These are phyloP conservation scores for Mucor piriformis DNA, from an alignment of 371 early-diverging fungal species.

Conservation along the genomic window DNA sequence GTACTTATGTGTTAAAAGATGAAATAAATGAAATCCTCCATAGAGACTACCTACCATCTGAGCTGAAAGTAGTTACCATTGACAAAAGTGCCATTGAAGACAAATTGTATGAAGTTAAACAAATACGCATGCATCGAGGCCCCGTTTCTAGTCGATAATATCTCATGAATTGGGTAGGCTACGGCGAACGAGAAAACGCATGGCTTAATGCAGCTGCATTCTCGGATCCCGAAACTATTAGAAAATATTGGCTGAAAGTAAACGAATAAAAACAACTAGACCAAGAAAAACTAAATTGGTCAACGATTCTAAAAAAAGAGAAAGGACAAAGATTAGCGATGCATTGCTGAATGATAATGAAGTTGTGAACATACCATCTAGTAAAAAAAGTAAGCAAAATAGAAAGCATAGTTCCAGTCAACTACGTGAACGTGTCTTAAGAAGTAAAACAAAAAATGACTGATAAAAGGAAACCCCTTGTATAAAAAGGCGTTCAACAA, in stretches of 20 bases:
- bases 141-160: constrained; percentile 1
- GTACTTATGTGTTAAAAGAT: constrained; percentile 18
- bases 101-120: constrained; percentile 2
- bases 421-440: too few relatives aligned
- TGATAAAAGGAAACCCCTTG: not conserved
- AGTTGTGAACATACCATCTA: not conserved
- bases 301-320: not conserved
- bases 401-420: too few relatives aligned
- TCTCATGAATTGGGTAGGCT: constrained; percentile 9
- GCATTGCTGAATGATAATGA: not conserved
- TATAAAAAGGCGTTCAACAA: too few relatives aligned
- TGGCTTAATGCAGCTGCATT: constrained; percentile 2
- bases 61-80: constrained; percentile 11
- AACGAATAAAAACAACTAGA: constrained; percentile 1
- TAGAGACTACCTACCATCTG: constrained; percentile 19
- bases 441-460: too few relatives aligned
- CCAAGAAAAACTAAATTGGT: not conserved
- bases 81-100: constrained; percentile 16
- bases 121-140: not conserved
- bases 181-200: constrained; percentile 5
- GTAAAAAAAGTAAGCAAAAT: too few relatives aligned
- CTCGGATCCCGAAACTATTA: not conserved
- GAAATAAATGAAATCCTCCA: constrained; percentile 13
- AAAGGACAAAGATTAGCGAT: too few relatives aligned
- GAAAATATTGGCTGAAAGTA: constrained; percentile 3